Conservation (phyloP, 345 rosid species). For the Melaleuca alternifolia region DNA sequence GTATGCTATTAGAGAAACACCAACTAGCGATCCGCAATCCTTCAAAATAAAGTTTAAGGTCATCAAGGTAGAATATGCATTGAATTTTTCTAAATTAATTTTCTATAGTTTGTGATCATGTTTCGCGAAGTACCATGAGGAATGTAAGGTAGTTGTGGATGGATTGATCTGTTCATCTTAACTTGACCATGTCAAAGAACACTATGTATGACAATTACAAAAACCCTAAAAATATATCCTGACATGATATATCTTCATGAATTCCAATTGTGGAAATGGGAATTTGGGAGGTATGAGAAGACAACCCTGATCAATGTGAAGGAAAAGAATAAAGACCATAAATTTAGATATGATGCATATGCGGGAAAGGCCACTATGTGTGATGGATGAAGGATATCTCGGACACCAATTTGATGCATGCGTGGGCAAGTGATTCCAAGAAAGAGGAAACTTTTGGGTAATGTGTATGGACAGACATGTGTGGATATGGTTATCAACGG, state of each 20-base stretch:
- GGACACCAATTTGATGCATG: too few relatives aligned
- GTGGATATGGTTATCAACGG: too few relatives aligned
- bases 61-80: not conserved
- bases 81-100: not conserved
- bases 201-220: not conserved
- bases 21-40: not conserved
- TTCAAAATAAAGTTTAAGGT: not conserved
- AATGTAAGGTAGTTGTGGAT: conserved; percentile 3
- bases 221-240: not conserved
- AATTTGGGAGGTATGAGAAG: not conserved
- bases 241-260: not conserved
- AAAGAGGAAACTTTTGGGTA: too few relatives aligned
- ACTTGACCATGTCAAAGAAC: not conserved
- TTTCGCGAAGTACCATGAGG: not conserved
- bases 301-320: not conserved
- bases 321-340: not conserved
- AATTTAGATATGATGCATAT: not conserved
- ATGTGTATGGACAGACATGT: too few relatives aligned
- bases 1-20: not conserved
- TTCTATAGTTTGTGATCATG: not conserved
- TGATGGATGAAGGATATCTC: too few relatives aligned
- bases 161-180: conserved; percentile 3
- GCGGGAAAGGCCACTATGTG: too few relatives aligned
- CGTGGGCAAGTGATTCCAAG: too few relatives aligned
- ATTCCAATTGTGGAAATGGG: not conserved